These are phyloP conservation scores for Brassica napus DNA, from an alignment of 345 rosid genomes.

Conservation along the genomic window DNA sequence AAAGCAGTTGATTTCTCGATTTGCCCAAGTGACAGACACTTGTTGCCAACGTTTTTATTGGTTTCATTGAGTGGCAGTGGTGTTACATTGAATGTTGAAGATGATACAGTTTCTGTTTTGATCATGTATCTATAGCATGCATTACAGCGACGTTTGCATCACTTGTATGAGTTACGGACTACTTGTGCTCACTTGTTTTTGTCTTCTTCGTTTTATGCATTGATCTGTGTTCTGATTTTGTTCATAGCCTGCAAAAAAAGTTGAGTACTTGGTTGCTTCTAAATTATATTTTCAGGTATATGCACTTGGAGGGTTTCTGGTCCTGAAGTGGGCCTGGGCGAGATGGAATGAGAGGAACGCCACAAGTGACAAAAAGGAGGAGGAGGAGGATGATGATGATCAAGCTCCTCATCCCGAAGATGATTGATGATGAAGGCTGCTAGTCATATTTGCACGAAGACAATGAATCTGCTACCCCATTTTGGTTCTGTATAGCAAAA, in stretches of 20 bases:
- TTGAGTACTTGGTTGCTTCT: slow-evolving; percentile 1
- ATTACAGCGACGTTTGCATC: background rate
- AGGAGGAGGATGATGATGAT: slow-evolving; percentile 38
- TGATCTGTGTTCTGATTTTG: background rate
- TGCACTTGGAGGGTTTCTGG: background rate
- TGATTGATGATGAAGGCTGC: slow-evolving; percentile 22
- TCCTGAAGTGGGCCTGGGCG: background rate
- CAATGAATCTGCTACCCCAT: slow-evolving; percentile 2
- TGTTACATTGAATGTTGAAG: background rate
- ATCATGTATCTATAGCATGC: background rate
- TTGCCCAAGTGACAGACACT: background rate
- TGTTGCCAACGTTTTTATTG: background rate
- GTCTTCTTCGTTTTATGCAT: background rate
- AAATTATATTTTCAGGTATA: background rate
- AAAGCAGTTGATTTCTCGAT: background rate
- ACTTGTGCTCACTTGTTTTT: background rate
- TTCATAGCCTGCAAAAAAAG: background rate
- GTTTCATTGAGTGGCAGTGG: background rate
- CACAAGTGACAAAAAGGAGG: background rate
- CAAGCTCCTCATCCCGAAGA: slow-evolving; percentile 18
- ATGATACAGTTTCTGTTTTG: background rate
- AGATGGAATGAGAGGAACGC: background rate
- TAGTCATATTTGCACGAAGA: slow-evolving; percentile 25
- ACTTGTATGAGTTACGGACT: no score
- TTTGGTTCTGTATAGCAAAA: slow-evolving; percentile 40